Evolutionary conservation across 495 filamentous ascomycete genomes (phyloP), one percentile per base, ranked within the genome.

Genomic region (Penicillium cosmopolitanum): DNA sequence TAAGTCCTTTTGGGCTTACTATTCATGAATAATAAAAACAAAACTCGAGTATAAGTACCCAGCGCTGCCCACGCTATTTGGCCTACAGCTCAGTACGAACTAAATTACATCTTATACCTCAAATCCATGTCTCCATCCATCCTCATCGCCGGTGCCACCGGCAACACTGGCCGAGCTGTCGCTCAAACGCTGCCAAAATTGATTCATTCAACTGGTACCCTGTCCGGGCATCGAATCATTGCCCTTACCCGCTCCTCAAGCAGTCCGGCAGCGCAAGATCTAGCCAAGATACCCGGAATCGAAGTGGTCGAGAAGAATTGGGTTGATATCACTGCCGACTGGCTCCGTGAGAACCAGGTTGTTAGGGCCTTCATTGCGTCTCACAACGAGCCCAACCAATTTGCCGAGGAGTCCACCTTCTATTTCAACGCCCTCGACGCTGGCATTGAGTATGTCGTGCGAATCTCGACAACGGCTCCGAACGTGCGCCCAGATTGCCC

Each of bases 371-470:
- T 79, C 58, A 72, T 81, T 36, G 78, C 78, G 46, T 66, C 77
- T 0, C 75, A 74, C 62, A 73, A 70, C 51, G 56, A 72, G 25
- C 72, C 72, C 0, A 71, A 63, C 33, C 73, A 77, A 31, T 81
- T 81, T 51, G 65, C 70, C 43, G 75, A 79, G n/a, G 78, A 81
- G 58, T 71, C 76, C 0, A 61, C 60, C 0, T 78, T 81, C 52
- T 64, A 74, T 48, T 1, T 76, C 11, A 61, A 60, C 2, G 75
- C 75, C 23, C 75, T 79, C 28, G 54, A 65, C 2, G 78, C 78
- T 1, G 71, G 73, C 18, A 74, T 81, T n/a, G 58, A 77, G 50
- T 81, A 81, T 61, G 73, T 80, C 9, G 77, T 81, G 36, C 75
- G 77, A 16, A 81, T 80, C 57, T 81, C 77, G 2, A 81, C 77